These are phyloP conservation scores for Rhododendron vialii DNA, from an alignment of 148 eudicot genomes.

Conservation along the genomic window DNA sequence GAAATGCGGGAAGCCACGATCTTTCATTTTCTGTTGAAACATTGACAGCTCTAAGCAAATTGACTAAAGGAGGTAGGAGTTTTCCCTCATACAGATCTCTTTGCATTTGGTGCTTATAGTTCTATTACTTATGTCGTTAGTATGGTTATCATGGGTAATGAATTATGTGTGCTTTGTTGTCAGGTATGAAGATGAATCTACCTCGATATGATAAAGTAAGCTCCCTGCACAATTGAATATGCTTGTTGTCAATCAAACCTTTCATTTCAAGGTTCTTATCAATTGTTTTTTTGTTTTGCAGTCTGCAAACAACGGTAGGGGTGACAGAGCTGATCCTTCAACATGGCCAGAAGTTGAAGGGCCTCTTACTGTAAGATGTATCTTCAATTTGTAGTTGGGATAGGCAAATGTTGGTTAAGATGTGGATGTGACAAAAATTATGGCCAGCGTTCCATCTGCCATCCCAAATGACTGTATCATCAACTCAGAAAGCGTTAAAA, in stretches of 20 bases:
- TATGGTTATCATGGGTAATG: neutral
- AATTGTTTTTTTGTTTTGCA: conserved; percentile 29
- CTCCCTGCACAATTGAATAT: conserved; percentile 15
- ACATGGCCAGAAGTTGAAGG: conserved; percentile 98
- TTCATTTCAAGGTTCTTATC: neutral
- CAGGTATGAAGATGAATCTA: conserved; percentile 90
- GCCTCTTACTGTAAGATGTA: conserved; percentile 65
- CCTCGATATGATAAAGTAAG: conserved; percentile 93
- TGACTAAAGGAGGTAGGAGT: conserved; percentile 74
- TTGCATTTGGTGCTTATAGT: neutral
- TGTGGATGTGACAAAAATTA: neutral
- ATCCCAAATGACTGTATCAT: neutral
- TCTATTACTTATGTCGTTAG: neutral
- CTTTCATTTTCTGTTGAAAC: conserved; percentile 78
- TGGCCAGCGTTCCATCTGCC: neutral
- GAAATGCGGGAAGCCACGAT: conserved; percentile 99
- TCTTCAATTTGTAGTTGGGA: conserved; percentile 6
- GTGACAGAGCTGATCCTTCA: conserved; percentile 85
- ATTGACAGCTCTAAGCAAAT: conserved; percentile 62
- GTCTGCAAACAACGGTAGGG: conserved; percentile 93
- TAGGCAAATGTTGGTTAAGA: neutral
- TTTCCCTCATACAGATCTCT: conserved; percentile 6
- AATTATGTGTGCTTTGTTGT: conserved; percentile 3
- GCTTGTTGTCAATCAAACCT: conserved; percentile 3
- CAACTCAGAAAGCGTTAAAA: neutral